Percentiles rank a stretch among this genome's conserved stretches.
Evolutionary conservation across 345 rosid genomes (phyloP).

Genomic region (Rhodamnia argentea): DNA sequence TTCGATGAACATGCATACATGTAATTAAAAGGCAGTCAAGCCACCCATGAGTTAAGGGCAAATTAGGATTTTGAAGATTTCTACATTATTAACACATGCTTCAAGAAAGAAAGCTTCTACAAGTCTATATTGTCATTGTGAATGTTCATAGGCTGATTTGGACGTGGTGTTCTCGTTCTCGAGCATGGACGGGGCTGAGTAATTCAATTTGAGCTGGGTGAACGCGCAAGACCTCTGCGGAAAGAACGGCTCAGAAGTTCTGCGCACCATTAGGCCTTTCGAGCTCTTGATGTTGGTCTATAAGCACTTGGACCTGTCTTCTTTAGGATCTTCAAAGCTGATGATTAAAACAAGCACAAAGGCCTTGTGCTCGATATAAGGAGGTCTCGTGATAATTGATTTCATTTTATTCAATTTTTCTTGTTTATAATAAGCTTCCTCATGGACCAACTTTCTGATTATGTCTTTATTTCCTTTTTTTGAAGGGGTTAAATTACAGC

Average conservation of each 20-base stretch:
- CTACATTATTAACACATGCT: too few species aligned
- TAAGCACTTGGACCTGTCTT: slow-evolving; percentile 52
- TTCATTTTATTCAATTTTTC: background rate
- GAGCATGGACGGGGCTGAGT: slow-evolving; percentile 46
- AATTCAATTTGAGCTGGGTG: slow-evolving; percentile 39
- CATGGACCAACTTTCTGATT: background rate
- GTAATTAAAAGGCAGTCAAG: too few species aligned
- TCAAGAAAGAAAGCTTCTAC: background rate
- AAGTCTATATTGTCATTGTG: background rate
- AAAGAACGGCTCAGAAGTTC: slow-evolving; percentile 26
- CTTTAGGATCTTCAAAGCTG: slow-evolving; percentile 56
- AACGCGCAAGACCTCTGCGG: slow-evolving; percentile 47
- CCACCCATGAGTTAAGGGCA: too few species aligned
- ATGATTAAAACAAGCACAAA: slow-evolving; percentile 3
- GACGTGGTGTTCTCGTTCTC: slow-evolving; percentile 52
- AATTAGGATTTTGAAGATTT: too few species aligned
- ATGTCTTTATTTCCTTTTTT: background rate
- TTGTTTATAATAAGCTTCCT: background rate
- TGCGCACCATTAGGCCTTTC: slow-evolving; percentile 78
- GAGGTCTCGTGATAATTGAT: slow-evolving; percentile 23
- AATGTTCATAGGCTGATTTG: slow-evolving; percentile 43
- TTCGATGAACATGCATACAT: too few species aligned
- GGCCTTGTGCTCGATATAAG: slow-evolving; percentile 83
- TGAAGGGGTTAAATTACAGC: slow-evolving; percentile 15
- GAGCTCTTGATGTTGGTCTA: slow-evolving; percentile 73